phyloP scores from a whole-genome alignment of 306 rosid species.

The Vicia sativa region DNA sequence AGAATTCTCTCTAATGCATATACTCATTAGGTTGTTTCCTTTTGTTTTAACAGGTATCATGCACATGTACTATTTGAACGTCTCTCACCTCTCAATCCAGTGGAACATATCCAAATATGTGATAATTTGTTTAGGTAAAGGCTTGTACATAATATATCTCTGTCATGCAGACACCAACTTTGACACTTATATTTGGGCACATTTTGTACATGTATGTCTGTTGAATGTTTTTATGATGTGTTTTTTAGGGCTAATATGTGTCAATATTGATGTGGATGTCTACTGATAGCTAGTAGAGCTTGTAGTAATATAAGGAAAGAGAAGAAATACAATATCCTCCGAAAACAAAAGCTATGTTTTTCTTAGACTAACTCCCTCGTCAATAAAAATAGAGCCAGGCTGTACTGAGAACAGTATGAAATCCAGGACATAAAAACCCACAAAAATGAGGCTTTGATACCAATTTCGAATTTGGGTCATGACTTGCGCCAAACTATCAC shows the following conservation, averaged over 20 bases:
- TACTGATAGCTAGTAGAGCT: background rate
- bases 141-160: conserved; percentile 2
- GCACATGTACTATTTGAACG: conserved; percentile 77
- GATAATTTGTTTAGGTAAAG: conserved; percentile 85
- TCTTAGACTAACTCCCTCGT: background rate
- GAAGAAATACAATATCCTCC: conserved; percentile 26
- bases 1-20: background rate
- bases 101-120: conserved; percentile 88
- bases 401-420: background rate
- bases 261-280: conserved; percentile 21
- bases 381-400: background rate
- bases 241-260: conserved; percentile 7
- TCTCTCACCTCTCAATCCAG: conserved; percentile 79
- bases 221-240: conserved; percentile 17
- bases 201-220: conserved; percentile 21
- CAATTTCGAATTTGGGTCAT: background rate
- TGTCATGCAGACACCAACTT: background rate
- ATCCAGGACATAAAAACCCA: background rate
- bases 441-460: background rate
- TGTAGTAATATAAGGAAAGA: background rate
- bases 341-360: background rate
- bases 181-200: conserved; percentile 9
- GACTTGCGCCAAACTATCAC: background rate
- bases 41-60: conserved; percentile 68
- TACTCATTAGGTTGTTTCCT: conserved; percentile 23